Percentiles rank a stretch among this genome's conserved stretches.
Evolutionary conservation across 768 basidiomycete genomes (phyloP).

Genomic region (Harrya chromipes): DNA sequence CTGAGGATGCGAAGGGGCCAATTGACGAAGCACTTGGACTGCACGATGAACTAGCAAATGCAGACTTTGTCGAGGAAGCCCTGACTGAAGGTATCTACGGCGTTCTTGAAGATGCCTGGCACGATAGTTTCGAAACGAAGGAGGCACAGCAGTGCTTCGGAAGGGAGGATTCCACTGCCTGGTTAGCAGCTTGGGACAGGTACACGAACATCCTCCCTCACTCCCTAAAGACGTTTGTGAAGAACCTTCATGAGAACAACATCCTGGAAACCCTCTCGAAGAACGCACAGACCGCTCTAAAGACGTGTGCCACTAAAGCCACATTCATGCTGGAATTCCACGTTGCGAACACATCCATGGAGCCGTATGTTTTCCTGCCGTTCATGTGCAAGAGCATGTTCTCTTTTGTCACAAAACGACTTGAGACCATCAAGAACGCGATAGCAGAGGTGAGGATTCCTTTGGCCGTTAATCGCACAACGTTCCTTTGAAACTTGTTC

Average conservation of each 20-base stretch:
- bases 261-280: background rate
- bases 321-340: background rate
- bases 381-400: background rate
- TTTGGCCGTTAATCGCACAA: too few relatives aligned
- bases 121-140: too few relatives aligned
- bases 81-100: background rate
- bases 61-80: too few relatives aligned
- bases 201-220: background rate
- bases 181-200: background rate
- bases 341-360: background rate
- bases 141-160: too few relatives aligned
- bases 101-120: background rate
- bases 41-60: too few relatives aligned
- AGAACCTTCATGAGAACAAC: background rate
- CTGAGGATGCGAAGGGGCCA: too few relatives aligned
- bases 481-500: too few relatives aligned
- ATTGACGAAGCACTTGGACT: too few relatives aligned
- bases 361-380: background rate
- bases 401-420: background rate
- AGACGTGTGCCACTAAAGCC: background rate
- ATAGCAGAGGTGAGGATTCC: background rate
- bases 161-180: background rate
- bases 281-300: background rate
- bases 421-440: background rate
- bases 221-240: background rate